phyloP scores from a whole-genome alignment of 352 stramenopile genomes.

The Globisporangium parvum region DNA sequence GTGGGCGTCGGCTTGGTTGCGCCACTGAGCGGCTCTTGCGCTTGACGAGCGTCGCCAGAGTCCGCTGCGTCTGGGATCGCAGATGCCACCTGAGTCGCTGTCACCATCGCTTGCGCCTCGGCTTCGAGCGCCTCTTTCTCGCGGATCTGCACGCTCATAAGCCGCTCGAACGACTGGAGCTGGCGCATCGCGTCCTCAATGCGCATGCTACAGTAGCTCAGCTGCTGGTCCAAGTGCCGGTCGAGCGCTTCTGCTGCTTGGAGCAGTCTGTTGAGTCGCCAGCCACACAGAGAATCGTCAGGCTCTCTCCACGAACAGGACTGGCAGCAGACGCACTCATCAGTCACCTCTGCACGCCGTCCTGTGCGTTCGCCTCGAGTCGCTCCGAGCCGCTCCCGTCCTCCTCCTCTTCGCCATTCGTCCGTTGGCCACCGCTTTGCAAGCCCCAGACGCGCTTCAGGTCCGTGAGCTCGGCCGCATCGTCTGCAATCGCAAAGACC shows the following conservation, averaged over 20 bases:
- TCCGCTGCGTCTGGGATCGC: neutral
- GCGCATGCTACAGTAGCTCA: constrained; percentile 26
- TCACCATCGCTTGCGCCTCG: neutral
- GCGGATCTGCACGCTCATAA: constrained; percentile 30
- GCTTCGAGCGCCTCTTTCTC: constrained; percentile 7
- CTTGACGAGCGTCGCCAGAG: neutral
- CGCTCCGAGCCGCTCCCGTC: neutral
- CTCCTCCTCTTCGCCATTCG: neutral
- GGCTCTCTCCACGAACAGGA: neutral
- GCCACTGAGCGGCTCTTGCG: neutral
- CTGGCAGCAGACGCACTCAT: too few relatives aligned
- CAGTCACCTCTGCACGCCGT: constrained; percentile 7
- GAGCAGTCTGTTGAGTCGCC: constrained; percentile 22
- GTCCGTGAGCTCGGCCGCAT: constrained; percentile 33
- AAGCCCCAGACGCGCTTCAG: constrained; percentile 55
- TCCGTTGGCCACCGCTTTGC: constrained; percentile 3
- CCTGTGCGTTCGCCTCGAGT: too few relatives aligned
- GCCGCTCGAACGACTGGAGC: constrained; percentile 30
- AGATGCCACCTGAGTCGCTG: neutral
- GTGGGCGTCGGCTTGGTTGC: neutral
- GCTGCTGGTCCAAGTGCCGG: constrained; percentile 33
- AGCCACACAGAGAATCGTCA: neutral
- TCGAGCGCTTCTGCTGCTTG: constrained; percentile 35
- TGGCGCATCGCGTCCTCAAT: constrained; percentile 27
- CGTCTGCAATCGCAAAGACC: constrained; percentile 30